Percentiles rank a stretch among this genome's conserved stretches.
These are phyloP conservation scores for Pseudogymnoascus sp. DNA, from an alignment of 2,329 filamentous ascomycete species.

Conservation along the genomic window DNA sequence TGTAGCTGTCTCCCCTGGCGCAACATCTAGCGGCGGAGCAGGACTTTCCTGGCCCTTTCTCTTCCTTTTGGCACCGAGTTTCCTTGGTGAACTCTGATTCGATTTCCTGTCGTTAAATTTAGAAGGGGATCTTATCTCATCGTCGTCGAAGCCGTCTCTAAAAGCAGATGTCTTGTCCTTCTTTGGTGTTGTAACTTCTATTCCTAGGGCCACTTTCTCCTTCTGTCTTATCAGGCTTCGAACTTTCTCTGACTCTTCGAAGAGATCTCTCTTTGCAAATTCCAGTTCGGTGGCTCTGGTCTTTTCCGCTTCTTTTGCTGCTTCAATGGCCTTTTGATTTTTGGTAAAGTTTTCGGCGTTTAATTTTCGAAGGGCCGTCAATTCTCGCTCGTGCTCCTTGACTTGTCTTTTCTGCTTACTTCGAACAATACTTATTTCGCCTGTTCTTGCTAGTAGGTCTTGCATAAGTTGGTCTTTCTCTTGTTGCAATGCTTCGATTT, in stretches of 20 bases:
- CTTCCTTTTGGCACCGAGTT: conserved; percentile 54
- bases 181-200: conserved; percentile 49
- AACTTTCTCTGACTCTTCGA: conserved; percentile 45
- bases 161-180: conserved; percentile 53
- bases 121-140: conserved; percentile 47
- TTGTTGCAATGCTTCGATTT: conserved; percentile 33
- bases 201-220: conserved; percentile 35
- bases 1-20: not conserved
- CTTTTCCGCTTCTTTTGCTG: conserved; percentile 57
- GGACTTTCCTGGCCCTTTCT: conserved; percentile 18
- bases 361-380: conserved; percentile 54
- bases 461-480: conserved; percentile 48
- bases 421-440: conserved; percentile 70
- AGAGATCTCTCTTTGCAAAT: conserved; percentile 66
- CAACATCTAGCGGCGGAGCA: conserved; percentile 1
- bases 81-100: conserved; percentile 50
- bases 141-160: conserved; percentile 67
- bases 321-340: conserved; percentile 57
- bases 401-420: conserved; percentile 57
- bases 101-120: conserved; percentile 28
- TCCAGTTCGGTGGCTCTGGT: conserved; percentile 61
- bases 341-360: conserved; percentile 58
- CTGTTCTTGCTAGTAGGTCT: conserved; percentile 55
- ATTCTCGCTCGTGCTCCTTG: conserved; percentile 55
- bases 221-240: conserved; percentile 37